These are phyloP conservation scores for Lupinus albus DNA, from an alignment of 306 rosid species.

Conservation along the genomic window DNA sequence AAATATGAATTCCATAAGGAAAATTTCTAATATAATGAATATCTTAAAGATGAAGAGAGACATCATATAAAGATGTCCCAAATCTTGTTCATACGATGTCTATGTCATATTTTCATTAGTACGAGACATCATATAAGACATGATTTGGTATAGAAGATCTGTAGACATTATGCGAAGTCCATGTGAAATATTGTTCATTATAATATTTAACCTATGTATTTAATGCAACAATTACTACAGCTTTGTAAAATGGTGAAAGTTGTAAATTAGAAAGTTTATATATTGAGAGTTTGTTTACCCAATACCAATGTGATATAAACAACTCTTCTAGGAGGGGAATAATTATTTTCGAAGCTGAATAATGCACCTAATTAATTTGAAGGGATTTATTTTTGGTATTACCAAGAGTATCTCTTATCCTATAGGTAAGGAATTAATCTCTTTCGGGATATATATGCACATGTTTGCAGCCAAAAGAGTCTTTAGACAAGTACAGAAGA, in stretches of 20 bases:
- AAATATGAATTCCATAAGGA: constrained; percentile 63
- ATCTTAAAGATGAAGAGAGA: background rate
- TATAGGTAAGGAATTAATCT: no score
- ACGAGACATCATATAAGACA: no score
- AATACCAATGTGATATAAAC: background rate
- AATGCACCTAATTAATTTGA: background rate
- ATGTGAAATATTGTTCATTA: constrained; percentile 13
- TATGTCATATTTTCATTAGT: no score
- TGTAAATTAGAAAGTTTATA: background rate
- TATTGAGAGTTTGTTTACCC: constrained; percentile 10
- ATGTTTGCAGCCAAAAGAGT: no score
- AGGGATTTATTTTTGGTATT: no score
- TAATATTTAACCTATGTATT: background rate
- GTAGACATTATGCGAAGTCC: background rate
- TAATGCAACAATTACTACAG: background rate
- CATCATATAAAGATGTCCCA: constrained; percentile 7
- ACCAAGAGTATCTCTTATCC: no score
- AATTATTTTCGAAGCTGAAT: no score
- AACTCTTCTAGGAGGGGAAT: no score
- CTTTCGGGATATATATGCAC: no score
- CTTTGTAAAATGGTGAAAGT: background rate
- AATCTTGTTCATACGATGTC: no score
- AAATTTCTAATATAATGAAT: constrained; percentile 44
- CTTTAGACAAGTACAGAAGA: no score
- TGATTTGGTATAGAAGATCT: no score